Evolutionary conservation across 371 early-diverging fungal species (phyloP).

Genomic region (Blastocladiella emersonii): DNA sequence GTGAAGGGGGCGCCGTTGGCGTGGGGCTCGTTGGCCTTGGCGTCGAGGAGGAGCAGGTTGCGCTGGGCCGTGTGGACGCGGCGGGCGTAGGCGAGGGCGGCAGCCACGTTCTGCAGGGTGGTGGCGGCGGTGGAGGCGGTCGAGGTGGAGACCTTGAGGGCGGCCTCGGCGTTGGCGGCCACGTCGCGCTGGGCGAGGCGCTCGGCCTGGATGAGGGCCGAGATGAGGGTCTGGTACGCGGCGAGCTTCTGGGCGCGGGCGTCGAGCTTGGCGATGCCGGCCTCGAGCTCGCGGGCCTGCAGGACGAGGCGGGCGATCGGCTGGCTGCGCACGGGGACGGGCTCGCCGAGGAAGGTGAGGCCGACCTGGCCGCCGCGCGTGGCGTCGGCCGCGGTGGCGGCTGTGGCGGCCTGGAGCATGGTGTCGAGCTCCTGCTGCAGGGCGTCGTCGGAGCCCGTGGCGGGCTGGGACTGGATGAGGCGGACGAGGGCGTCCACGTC

Average conservation of each 20-base stretch:
- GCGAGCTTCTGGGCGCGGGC: slow-evolving; percentile 4
- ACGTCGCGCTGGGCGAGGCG: slow-evolving; percentile 41
- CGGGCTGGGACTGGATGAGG: neutral
- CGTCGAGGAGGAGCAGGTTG: slow-evolving; percentile 4
- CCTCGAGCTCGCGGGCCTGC: neutral
- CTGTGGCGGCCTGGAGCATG: slow-evolving; percentile 9
- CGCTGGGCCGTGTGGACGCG: slow-evolving; percentile 11
- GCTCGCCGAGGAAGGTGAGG: slow-evolving; percentile 48
- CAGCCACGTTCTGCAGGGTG: neutral
- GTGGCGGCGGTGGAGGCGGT: slow-evolving; percentile 6
- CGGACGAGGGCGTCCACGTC: neutral
- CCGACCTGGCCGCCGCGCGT: slow-evolving; percentile 42
- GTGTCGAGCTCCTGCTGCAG: neutral
- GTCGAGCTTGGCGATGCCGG: slow-evolving; percentile 12
- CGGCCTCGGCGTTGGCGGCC: slow-evolving; percentile 43
- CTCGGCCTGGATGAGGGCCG: slow-evolving; percentile 40
- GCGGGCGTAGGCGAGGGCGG: slow-evolving; percentile 12
- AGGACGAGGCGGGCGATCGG: slow-evolving; percentile 5
- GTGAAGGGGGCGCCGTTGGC: too few species aligned
- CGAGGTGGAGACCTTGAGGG: slow-evolving; percentile 3
- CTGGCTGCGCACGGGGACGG: slow-evolving; percentile 7
- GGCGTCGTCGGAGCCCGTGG: neutral
- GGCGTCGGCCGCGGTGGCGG: slow-evolving; percentile 42
- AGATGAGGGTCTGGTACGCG: neutral
- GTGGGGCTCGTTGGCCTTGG: neutral